Conservation (phyloP, 768 basidiomycete genomes). For the Mrakia gelida region DNA sequence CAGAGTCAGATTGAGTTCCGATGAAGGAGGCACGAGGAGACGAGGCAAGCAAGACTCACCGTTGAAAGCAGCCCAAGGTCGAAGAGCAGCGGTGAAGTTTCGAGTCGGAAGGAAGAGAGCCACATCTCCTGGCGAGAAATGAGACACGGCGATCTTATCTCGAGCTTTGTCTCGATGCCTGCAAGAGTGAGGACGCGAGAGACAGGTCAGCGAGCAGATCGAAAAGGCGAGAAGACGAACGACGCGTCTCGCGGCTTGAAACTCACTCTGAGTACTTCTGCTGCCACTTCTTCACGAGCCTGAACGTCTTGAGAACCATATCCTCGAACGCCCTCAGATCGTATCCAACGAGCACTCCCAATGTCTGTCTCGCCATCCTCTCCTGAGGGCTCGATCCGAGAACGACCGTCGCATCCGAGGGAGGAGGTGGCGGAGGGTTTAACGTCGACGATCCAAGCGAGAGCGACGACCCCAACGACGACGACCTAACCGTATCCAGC, state of each 20-base stretch:
- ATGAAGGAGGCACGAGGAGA: neutral
- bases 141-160: constrained; percentile 93
- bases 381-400: neutral
- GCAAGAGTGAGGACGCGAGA: neutral
- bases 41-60: constrained; percentile 52
- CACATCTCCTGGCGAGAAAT: constrained; percentile 69
- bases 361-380: neutral
- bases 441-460: neutral
- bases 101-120: constrained; percentile 93
- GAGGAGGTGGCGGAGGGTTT: neutral
- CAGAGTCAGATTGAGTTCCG: no score
- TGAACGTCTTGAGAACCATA: constrained; percentile 71
- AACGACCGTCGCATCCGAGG: no score
- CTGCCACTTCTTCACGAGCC: constrained; percentile 79
- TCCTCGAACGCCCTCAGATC: constrained; percentile 84
- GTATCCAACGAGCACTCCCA: constrained; percentile 48
- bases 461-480: constrained; percentile 24
- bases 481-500: constrained; percentile 19
- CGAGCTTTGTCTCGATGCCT: constrained; percentile 78
- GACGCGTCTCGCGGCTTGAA: neutral
- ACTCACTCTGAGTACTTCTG: constrained; percentile 87
- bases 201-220: neutral
- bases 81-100: constrained; percentile 68
- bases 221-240: neutral
- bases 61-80: constrained; percentile 98